Evolutionary conservation across 176 grass and related monocot species (phyloP), one percentile per base, ranked within the genome.

Genomic region (Paspalum notatum): DNA sequence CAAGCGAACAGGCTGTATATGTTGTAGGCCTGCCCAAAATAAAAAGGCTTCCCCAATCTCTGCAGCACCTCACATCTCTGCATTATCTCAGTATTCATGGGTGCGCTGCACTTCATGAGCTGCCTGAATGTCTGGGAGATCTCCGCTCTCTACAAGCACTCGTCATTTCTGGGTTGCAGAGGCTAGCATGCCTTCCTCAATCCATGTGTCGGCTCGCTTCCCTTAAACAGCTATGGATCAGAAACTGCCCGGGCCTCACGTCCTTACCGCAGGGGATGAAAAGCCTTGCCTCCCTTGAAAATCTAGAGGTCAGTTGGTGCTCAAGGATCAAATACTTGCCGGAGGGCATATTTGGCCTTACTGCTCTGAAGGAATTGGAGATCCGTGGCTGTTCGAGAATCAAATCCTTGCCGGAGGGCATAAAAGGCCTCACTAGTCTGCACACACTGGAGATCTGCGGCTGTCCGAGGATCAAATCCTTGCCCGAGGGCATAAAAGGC

Each of bases 101-200:
- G 4, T 68, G 65, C 18, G 1, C 6, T 45, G 65, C 17, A 42
- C 41, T 68, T 45, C 0, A 42, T 9, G 9, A 68, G 2, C 1
- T 68, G 17, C 65, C 65, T 0, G 62, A 68, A 22, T 11, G 40
- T 1, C 4, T 68, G 9, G 65, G 65, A 12, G 65, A 68, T 0
- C 65, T 68, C 65, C 18, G 18, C 18, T 68, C 65, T 45, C 62
- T 66, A 12, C 8, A 20, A 8, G 3, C 3, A 1, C 5, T 68
- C 5, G 0, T 1, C 0, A 40, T 66, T 20, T 0, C 0, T 1
- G 0, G 8, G 12, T 46, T 45, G 38, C 17, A 1, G 9, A 17
- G 65, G 0, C 18, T 68, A 9, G 10, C 20, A 13, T 46, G 65
- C 65, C 65, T 68, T 68, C 65, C 65, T 18, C 40, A 46, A 6